These are phyloP conservation scores for Rickenella mellea DNA, from an alignment of 768 basidiomycete species.

Conservation along the genomic window DNA sequence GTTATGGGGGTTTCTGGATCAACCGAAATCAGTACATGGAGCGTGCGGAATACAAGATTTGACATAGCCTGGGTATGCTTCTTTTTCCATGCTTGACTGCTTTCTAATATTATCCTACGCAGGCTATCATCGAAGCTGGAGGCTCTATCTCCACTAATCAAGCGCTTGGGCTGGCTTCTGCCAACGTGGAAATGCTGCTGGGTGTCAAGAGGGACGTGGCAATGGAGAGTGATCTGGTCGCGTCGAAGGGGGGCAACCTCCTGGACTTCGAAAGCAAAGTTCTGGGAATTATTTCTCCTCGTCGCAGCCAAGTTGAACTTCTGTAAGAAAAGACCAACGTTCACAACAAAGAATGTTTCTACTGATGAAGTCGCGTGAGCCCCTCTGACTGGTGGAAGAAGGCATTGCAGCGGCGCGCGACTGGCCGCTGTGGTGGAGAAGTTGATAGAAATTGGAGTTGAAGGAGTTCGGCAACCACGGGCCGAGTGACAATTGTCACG, in stretches of 20 bases:
- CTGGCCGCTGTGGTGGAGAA: too few species aligned
- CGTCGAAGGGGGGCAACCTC: slow-evolving; percentile 27
- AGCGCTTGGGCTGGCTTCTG: slow-evolving; percentile 31
- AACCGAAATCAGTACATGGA: slow-evolving; percentile 13
- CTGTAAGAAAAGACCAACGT: slow-evolving; percentile 14
- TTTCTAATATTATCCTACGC: background rate
- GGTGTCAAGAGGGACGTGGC: slow-evolving; percentile 18
- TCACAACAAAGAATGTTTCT: too few species aligned
- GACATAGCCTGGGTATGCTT: slow-evolving; percentile 36
- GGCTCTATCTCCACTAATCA: slow-evolving; percentile 29
- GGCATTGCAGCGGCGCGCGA: too few species aligned
- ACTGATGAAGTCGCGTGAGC: too few species aligned
- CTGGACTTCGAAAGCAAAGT: slow-evolving; percentile 37
- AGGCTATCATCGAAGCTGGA: slow-evolving; percentile 26
- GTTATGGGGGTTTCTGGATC: slow-evolving; percentile 19
- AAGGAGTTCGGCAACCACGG: too few species aligned
- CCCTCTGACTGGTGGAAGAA: too few species aligned
- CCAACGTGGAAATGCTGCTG: slow-evolving; percentile 32
- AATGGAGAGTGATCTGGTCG: slow-evolving; percentile 27
- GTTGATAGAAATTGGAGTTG: too few species aligned
- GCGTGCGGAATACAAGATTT: slow-evolving; percentile 19
- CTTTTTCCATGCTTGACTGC: background rate
- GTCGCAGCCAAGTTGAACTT: slow-evolving; percentile 25
- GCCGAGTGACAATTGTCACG: too few species aligned
- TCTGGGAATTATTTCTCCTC: slow-evolving; percentile 29